A percentile compares a stretch with the other conserved stretches of the same genome.
Evolutionary conservation across 2,329 filamentous ascomycete genomes (phyloP).

Genomic region (Arthrobotrys sinensis): DNA sequence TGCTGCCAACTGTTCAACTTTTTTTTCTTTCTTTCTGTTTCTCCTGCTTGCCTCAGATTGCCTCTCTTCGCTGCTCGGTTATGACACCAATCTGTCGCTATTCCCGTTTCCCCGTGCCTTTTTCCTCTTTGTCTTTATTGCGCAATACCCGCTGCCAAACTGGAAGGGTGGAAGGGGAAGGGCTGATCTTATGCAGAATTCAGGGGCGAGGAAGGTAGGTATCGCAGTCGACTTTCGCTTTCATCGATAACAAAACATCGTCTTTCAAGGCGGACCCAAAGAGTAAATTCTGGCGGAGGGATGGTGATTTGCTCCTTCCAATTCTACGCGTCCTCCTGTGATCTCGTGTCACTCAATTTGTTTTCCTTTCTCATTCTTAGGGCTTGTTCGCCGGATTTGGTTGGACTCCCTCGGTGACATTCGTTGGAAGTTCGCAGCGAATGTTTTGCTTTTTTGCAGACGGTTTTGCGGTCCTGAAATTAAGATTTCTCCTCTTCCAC

Average conservation of each 20-base stretch:
- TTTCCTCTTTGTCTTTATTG: slow-evolving; percentile 58
- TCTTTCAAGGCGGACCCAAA: slow-evolving; percentile 1
- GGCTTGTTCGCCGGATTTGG: slow-evolving; percentile 58
- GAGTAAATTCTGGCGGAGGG: not conserved
- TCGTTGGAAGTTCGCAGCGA: slow-evolving; percentile 3
- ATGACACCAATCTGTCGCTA: slow-evolving; percentile 61
- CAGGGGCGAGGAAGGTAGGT: slow-evolving; percentile 38
- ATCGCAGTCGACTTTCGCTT: slow-evolving; percentile 8
- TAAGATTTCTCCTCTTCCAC: slow-evolving; percentile 22
- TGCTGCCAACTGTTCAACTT: slow-evolving; percentile 51
- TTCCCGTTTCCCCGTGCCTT: slow-evolving; percentile 52
- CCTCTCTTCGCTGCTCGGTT: slow-evolving; percentile 45
- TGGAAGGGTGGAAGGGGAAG: slow-evolving; percentile 20
- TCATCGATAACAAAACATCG: slow-evolving; percentile 24
- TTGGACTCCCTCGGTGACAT: slow-evolving; percentile 33
- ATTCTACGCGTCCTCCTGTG: slow-evolving; percentile 60
- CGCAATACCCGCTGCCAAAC: slow-evolving; percentile 60
- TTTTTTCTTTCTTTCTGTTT: slow-evolving; percentile 30
- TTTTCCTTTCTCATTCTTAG: slow-evolving; percentile 60
- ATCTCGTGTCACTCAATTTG: slow-evolving; percentile 60
- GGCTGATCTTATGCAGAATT: slow-evolving; percentile 54
- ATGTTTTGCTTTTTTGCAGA: slow-evolving; percentile 52
- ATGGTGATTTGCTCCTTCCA: slow-evolving; percentile 23
- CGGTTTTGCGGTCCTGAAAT: slow-evolving; percentile 27
- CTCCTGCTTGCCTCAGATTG: slow-evolving; percentile 25